Conservation (phyloP, 108 stramenopile genomes). For the Skeletonema menzelii region DNA sequence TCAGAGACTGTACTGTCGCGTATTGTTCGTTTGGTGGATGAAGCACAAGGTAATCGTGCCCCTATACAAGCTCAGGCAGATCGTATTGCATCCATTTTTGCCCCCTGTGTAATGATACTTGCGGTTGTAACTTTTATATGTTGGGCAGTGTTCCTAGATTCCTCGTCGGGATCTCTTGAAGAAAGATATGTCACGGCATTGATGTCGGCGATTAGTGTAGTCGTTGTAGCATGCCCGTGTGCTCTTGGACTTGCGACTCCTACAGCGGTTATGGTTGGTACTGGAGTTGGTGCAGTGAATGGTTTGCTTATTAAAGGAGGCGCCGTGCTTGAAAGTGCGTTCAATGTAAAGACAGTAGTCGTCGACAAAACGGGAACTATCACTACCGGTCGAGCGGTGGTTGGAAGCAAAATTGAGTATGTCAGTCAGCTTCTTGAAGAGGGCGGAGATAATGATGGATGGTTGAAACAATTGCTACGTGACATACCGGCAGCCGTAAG, state of each 20-base stretch:
- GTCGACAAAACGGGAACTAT: constrained; percentile 99
- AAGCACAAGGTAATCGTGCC: constrained; percentile 92
- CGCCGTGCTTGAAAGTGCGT: constrained; percentile 87
- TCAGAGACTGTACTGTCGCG: constrained; percentile 70
- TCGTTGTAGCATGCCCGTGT: constrained; percentile 97
- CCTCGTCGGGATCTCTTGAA: constrained; percentile 32
- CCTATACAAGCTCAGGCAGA: constrained; percentile 94
- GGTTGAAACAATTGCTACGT: constrained; percentile 37
- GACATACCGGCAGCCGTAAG: constrained; percentile 41
- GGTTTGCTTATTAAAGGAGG: constrained; percentile 99
- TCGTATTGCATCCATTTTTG: constrained; percentile 90
- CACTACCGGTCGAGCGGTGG: constrained; percentile 83
- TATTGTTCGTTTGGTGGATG: constrained; percentile 90
- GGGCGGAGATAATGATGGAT: constrained; percentile 2
- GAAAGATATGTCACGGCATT: constrained; percentile 63
- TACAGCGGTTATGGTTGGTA: constrained; percentile 97
- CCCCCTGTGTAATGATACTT: constrained; percentile 76
- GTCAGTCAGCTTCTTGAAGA: constrained; percentile 4
- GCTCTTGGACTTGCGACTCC: constrained; percentile 98
- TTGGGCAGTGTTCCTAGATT: constrained; percentile 56
- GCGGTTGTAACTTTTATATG: constrained; percentile 70
- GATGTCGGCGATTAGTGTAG: constrained; percentile 76
- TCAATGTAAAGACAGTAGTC: constrained; percentile 78
- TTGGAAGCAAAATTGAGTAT: constrained; percentile 66
- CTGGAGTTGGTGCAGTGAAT: constrained; percentile 91